Base-by-base conservation (phyloP, 306 rosid genomes). In the Astragalus membranaceus region DNA sequence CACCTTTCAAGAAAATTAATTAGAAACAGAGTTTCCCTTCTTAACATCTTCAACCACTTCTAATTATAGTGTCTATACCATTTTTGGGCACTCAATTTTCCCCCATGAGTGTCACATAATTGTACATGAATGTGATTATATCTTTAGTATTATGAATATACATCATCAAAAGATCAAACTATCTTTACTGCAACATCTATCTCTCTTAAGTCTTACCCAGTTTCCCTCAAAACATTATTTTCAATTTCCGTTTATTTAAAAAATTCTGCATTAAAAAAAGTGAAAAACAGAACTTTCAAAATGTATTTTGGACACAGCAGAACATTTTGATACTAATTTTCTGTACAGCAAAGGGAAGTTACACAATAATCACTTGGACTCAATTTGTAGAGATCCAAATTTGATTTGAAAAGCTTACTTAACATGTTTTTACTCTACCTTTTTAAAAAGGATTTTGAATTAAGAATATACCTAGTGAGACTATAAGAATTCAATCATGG, bases 1-100 rank as follows among this genome's bases (percentile, higher is more conserved):
- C 36, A 14, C 12, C 70, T 80, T 15, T 73, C 77, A 56, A 73
- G 82, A 62, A 58, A 80, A 30, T 48, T 83, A 59, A 68, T 72
- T 3, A 67, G 58, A 68, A 83, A 67, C 37, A 72, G 69, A 50
- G 76, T 79, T 75, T 52, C 79, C 33, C 74, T 82, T 59, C 76
- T 75, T 26, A 75, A 79, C 65, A 67, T 75, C 47, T 56, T 79
- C 48, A 75, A 74, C 65, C 74, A 77, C 48, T n/a, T n/a, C n/a
- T 68, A 56, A 75, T 23, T 57, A 20, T 50, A 43, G 30, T 32
- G 44, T 37, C 32, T 4, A 51, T 35, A 43, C 10, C 5, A 58
- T 4, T 29, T 42, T 61, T 35, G 64, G 32, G 57, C 46, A 50
- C 75, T 78, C 78, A 67, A 41, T 72, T 73, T 66, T 73, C 32